Evolutionary conservation across 1,284 basidiomycete genomes (phyloP), one percentile per base, ranked within the genome.

Genomic region (Sporisorium reilianum): DNA sequence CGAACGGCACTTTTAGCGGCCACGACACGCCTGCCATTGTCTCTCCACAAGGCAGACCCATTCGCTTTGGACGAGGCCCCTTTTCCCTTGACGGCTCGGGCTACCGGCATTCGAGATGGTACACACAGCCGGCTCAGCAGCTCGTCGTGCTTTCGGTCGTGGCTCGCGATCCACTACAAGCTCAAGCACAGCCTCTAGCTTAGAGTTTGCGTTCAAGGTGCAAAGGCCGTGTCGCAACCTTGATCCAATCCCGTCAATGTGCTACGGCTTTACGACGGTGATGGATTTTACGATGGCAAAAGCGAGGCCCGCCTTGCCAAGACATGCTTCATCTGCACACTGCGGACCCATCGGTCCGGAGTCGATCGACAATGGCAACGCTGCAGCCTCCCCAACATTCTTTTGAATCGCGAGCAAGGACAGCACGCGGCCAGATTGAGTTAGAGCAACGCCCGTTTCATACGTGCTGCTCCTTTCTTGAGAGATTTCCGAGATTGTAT

Each of bases 341-440:
- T 5, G n/a, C 49, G 49, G 49, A 25, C 22, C 14, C 49, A 25
- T 38, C 49, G 49, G 49, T 51, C 49, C 49, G 49, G 34, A 50
- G 12, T 12, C 23, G 34, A 34, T 10, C 12, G 6, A 34, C 34
- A 34, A 14, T 34, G 34, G 12, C 8, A 34, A 34, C 16, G 36
- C 36, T 38, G 36, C 36, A n/a, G n/a, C 3, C 36, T 14, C 14
- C 11, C 11, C 7, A 12, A 34, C 9, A 12, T 3, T 12, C 32
- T 12, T 34, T 38, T 5, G 36, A 18, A 18, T 38, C 36, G 18
- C 16, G 8, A 34, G 11, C 32, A 3, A 34, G 4, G 11, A 18
- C 36, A 38, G 16, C 36, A 38, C 36, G 36, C 14, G 3, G 14
- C 14, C 34, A 36, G 7, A 14, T 36, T 9, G 14, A 36, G 34